Conservation (phyloP, 768 basidiomycete genomes). For the Candolleomyces efflorescens region DNA sequence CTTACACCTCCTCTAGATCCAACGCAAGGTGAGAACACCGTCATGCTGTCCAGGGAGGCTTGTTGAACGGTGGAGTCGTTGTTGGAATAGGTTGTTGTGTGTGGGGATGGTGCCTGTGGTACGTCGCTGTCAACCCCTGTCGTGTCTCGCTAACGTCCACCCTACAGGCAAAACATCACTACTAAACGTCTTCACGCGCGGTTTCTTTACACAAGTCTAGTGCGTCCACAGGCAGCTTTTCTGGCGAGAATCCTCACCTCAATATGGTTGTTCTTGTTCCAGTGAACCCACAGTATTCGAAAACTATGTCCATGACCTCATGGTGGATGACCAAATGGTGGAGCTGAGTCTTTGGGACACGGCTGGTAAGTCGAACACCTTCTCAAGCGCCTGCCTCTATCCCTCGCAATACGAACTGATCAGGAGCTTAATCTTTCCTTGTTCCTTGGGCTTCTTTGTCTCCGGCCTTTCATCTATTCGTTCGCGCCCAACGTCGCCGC, state of each 20-base stretch:
- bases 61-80: conserved; percentile 5
- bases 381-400: neutral
- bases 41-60: neutral
- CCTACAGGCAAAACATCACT: conserved; percentile 73
- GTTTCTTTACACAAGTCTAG: conserved; percentile 95
- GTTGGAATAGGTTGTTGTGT: conserved; percentile 63
- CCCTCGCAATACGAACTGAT: neutral
- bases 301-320: conserved; percentile 91
- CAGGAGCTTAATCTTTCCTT: conserved; percentile 1
- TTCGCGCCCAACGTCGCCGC: neutral
- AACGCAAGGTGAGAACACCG: conserved; percentile 36
- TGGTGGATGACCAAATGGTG: conserved; percentile 81
- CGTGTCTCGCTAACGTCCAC: conserved; percentile 9
- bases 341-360: conserved; percentile 98
- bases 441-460: neutral
- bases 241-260: neutral
- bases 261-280: conserved; percentile 2
- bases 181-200: conserved; percentile 83
- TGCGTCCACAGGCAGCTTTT: conserved; percentile 33
- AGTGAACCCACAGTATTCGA: conserved; percentile 96
- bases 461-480: neutral
- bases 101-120: conserved; percentile 97
- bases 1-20: conserved; percentile 29
- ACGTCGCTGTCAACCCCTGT: conserved; percentile 17
- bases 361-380: conserved; percentile 58